A percentile compares a stretch with the other conserved stretches of the same genome.
Evolutionary conservation across 176 grass and related monocot species (phyloP).

Genomic region (Ensete ventricosum): DNA sequence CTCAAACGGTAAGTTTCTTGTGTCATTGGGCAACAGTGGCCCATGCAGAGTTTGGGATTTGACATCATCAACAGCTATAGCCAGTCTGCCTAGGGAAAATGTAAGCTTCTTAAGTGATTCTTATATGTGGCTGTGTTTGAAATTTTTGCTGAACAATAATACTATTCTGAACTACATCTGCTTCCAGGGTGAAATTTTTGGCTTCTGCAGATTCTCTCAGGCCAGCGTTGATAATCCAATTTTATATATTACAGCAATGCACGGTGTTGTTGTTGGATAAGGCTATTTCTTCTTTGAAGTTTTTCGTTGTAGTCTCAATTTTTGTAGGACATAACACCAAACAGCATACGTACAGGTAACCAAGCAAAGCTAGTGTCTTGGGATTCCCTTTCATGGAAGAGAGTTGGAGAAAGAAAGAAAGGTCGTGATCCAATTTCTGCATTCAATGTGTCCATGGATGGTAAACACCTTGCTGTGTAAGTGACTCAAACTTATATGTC

Average conservation of each 20-base stretch:
- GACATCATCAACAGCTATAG: slow-evolving; percentile 42
- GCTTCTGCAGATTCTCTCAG: slow-evolving; percentile 70
- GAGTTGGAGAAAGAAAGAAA: slow-evolving; percentile 68
- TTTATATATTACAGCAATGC: slow-evolving; percentile 64
- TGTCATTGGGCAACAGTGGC: slow-evolving; percentile 56
- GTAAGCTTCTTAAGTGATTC: slow-evolving; percentile 32
- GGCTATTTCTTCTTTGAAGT: neutral
- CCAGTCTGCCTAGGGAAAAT: slow-evolving; percentile 66
- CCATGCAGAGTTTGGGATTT: slow-evolving; percentile 85
- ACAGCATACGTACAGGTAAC: slow-evolving; percentile 33
- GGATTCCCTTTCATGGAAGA: slow-evolving; percentile 68
- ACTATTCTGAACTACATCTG: slow-evolving; percentile 14
- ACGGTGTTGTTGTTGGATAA: slow-evolving; percentile 32
- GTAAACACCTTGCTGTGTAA: slow-evolving; percentile 69
- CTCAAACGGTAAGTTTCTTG: slow-evolving; percentile 68
- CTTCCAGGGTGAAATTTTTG: slow-evolving; percentile 88
- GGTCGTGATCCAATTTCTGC: slow-evolving; percentile 80
- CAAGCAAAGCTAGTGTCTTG: slow-evolving; percentile 88
- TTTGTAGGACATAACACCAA: neutral
- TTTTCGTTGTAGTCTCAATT: neutral
- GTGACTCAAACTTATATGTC: slow-evolving; percentile 15
- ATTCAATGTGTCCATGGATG: slow-evolving; percentile 60
- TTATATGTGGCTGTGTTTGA: neutral
- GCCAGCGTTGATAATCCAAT: slow-evolving; percentile 32
- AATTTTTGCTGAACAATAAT: neutral